Conservation (phyloP, 2,329 filamentous ascomycete species). For the Fusarium buharicum region DNA sequence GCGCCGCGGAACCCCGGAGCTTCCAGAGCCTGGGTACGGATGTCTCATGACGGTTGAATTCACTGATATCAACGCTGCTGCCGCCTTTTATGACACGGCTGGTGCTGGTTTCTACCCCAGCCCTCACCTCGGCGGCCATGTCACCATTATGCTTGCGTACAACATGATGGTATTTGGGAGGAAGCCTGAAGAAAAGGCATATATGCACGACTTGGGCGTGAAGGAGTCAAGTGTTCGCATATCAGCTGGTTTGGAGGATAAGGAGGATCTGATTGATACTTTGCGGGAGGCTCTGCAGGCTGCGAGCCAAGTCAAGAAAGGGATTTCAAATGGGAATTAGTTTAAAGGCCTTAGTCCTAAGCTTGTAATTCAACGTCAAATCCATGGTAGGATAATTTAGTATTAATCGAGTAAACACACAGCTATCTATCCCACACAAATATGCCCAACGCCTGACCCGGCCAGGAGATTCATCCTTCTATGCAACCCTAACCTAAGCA, state of each 20-base stretch:
- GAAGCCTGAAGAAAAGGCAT: constrained; percentile 50
- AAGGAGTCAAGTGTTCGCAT: constrained; percentile 57
- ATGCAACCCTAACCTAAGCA: constrained; percentile 17
- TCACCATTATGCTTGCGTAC: constrained; percentile 61
- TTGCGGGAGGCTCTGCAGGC: constrained; percentile 49
- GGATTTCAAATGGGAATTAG: not conserved
- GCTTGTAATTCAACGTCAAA: not conserved
- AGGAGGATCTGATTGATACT: constrained; percentile 55
- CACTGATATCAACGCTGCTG: constrained; percentile 51
- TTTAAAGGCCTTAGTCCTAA: not conserved
- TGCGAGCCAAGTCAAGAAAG: constrained; percentile 34
- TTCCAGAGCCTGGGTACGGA: constrained; percentile 63
- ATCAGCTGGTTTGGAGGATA: constrained; percentile 59
- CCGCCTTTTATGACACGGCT: constrained; percentile 61
- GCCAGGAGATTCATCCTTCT: constrained; percentile 29
- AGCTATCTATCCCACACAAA: constrained; percentile 34
- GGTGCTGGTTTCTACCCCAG: constrained; percentile 60
- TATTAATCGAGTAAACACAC: constrained; percentile 29
- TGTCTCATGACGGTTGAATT: constrained; percentile 66
- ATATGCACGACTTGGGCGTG: constrained; percentile 53
- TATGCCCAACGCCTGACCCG: constrained; percentile 42
- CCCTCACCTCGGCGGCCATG: constrained; percentile 64
- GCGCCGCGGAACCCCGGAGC: constrained; percentile 54
- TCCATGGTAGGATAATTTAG: not conserved
- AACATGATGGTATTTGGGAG: constrained; percentile 57